These are phyloP conservation scores for Zygnema circumcarinatum DNA, from an alignment of 139 green algal species.

Conservation along the genomic window DNA sequence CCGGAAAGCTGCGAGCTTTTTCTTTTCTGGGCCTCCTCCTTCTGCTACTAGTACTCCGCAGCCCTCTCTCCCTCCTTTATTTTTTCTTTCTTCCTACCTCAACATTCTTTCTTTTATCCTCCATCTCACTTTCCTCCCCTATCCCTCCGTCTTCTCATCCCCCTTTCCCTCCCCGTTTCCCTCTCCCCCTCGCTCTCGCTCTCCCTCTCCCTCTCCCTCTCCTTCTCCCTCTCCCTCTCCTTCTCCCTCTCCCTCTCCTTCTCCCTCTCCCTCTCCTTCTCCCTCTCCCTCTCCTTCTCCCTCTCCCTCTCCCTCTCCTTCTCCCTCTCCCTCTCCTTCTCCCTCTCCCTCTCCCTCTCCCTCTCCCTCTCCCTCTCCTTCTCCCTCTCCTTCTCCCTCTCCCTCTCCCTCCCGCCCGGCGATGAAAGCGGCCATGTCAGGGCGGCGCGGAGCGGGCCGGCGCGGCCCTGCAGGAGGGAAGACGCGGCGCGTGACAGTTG, in stretches of 20 bases:
- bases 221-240: background rate
- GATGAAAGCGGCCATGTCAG: background rate
- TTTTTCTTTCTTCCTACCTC: too few species aligned
- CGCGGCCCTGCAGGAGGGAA: background rate
- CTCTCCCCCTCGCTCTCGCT: background rate
- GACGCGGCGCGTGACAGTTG: background rate
- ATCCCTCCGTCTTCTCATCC: too few species aligned
- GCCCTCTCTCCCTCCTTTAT: slow-evolving; percentile 7
- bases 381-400: background rate
- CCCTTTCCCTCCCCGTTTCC: background rate
- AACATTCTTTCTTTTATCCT: too few species aligned
- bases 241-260: slow-evolving; percentile 1
- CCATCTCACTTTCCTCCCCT: too few species aligned
- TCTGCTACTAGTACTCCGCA: too few species aligned
- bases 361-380: slow-evolving; percentile 16
- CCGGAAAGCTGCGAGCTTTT: too few species aligned
- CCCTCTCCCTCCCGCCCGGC: background rate
- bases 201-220: slow-evolving; percentile 8
- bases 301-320: slow-evolving; percentile 20
- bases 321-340: slow-evolving; percentile 19
- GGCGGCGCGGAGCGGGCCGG: background rate
- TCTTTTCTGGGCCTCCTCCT: too few species aligned
- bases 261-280: slow-evolving; percentile 11
- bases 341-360: slow-evolving; percentile 34
- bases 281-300: slow-evolving; percentile 15